Percentiles rank a stretch among this genome's conserved stretches.
These are phyloP conservation scores for Picea engelmannii DNA, from an alignment of 83 land plant species.

Conservation along the genomic window DNA sequence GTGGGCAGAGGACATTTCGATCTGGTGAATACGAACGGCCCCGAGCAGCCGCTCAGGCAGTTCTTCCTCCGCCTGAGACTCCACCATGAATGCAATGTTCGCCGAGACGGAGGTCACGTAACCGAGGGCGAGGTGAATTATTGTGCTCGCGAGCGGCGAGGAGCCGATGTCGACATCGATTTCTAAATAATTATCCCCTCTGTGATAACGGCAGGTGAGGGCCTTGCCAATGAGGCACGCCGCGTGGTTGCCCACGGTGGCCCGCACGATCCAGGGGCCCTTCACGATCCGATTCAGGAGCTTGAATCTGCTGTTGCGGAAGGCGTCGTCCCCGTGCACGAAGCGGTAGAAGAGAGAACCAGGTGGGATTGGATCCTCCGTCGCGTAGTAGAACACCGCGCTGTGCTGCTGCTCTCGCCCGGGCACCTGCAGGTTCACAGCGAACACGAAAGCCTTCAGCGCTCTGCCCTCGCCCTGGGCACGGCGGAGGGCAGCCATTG, in stretches of 20 bases:
- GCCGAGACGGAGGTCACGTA: constrained; percentile 73
- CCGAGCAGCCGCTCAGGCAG: constrained; percentile 87
- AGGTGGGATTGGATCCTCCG: constrained; percentile 63
- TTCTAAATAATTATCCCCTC: constrained; percentile 84
- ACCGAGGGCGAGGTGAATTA: constrained; percentile 83
- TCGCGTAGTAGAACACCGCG: constrained; percentile 87
- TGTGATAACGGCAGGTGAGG: constrained; percentile 63
- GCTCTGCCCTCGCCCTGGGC: constrained; percentile 35
- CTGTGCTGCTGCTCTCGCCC: constrained; percentile 73
- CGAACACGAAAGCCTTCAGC: constrained; percentile 52
- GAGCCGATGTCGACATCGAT: constrained; percentile 94
- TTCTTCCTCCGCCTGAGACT: constrained; percentile 88
- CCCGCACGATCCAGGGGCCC: constrained; percentile 95
- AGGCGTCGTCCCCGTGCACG: constrained; percentile 82
- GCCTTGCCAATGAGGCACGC: constrained; percentile 95
- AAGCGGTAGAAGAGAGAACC: constrained; percentile 74
- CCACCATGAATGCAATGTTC: constrained; percentile 93
- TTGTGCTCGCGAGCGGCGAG: constrained; percentile 80
- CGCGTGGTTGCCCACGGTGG: constrained; percentile 83
- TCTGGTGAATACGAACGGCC: constrained; percentile 85
- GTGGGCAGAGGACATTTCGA: constrained; percentile 72
- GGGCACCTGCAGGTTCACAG: constrained; percentile 74
- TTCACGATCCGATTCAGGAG: constrained; percentile 82
- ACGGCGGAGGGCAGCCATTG: constrained; percentile 42
- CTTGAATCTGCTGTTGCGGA: constrained; percentile 85